phyloP scores from a whole-genome alignment of 805 yeast genomes.

The Hermanozyma aechmeae region DNA sequence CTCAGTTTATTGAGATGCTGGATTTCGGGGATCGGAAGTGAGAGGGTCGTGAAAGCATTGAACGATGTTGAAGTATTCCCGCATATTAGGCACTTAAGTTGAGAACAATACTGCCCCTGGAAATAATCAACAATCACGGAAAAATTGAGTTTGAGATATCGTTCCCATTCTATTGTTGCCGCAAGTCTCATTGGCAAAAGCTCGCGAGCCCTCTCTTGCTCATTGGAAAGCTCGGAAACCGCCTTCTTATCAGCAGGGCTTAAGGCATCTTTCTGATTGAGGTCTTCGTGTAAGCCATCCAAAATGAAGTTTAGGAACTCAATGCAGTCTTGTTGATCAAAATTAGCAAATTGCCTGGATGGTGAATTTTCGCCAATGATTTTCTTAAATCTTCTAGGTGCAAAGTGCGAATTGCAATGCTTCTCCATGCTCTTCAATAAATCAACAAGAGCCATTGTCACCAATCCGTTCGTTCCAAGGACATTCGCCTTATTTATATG shows the following conservation, averaged over 20 bases:
- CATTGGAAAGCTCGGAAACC: slow-evolving; percentile 39
- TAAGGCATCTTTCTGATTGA: slow-evolving; percentile 48
- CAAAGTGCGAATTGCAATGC: slow-evolving; percentile 37
- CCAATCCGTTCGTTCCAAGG: slow-evolving; percentile 72
- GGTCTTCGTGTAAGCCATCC: slow-evolving; percentile 76
- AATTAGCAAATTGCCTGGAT: slow-evolving; percentile 47
- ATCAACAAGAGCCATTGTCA: slow-evolving; percentile 61
- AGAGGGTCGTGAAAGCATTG: slow-evolving; percentile 69
- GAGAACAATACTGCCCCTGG: slow-evolving; percentile 86
- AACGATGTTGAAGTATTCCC: slow-evolving; percentile 74
- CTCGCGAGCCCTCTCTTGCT: slow-evolving; percentile 70
- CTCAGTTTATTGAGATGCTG: slow-evolving; percentile 11
- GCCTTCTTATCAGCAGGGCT: slow-evolving; percentile 22
- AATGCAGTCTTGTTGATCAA: slow-evolving; percentile 78
- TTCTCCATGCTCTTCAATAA: slow-evolving; percentile 47
- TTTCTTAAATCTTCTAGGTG: slow-evolving; percentile 58
- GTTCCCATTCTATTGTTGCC: slow-evolving; percentile 86
- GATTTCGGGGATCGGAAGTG: slow-evolving; percentile 64
- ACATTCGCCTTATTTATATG: slow-evolving; percentile 66
- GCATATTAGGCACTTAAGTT: slow-evolving; percentile 65
- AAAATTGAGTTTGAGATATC: slow-evolving; percentile 69
- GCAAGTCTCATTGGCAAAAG: slow-evolving; percentile 67
- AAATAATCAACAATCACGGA: slow-evolving; percentile 74
- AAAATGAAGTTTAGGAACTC: slow-evolving; percentile 70
- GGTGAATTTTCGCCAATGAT: slow-evolving; percentile 60